These are phyloP conservation scores for Fusarium pininemorale DNA, from an alignment of 2,329 filamentous ascomycete species.

Conservation along the genomic window DNA sequence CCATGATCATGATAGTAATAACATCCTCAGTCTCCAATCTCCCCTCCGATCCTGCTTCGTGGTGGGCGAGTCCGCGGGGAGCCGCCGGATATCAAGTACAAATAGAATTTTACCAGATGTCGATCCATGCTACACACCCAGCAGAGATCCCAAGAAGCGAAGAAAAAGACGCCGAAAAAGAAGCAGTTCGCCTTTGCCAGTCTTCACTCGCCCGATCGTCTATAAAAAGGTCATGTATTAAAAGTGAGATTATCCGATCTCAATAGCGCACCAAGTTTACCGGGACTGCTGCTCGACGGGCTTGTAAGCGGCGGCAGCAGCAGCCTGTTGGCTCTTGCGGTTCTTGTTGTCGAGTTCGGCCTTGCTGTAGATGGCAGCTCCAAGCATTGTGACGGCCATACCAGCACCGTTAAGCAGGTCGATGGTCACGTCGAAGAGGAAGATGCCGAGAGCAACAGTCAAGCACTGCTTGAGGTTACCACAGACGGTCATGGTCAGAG, in stretches of 20 bases:
- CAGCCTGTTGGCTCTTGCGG: slow-evolving; percentile 42
- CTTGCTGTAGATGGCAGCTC: slow-evolving; percentile 66
- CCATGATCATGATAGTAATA: slow-evolving; percentile 42
- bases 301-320: slow-evolving; percentile 47
- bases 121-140: slow-evolving; percentile 3
- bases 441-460: slow-evolving; percentile 63
- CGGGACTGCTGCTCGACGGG: slow-evolving; percentile 47
- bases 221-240: slow-evolving; percentile 43
- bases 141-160: slow-evolving; percentile 14
- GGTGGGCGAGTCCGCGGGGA: slow-evolving; percentile 8
- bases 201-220: slow-evolving; percentile 33
- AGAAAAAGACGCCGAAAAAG: slow-evolving; percentile 29
- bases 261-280: slow-evolving; percentile 18
- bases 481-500: slow-evolving; percentile 67
- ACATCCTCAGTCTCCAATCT: slow-evolving; percentile 26
- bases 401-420: slow-evolving; percentile 64
- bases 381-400: slow-evolving; percentile 63
- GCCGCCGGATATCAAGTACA: slow-evolving; percentile 28
- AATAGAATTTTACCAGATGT: slow-evolving; percentile 21
- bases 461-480: slow-evolving; percentile 68
- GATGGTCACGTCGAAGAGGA: slow-evolving; percentile 61
- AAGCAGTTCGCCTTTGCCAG: slow-evolving; percentile 21
- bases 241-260: slow-evolving; percentile 31
- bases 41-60: slow-evolving; percentile 12
- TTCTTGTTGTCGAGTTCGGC: slow-evolving; percentile 62